phyloP scores from a whole-genome alignment of 1,284 basidiomycete species.

The Sanghuangporus weigelae region DNA sequence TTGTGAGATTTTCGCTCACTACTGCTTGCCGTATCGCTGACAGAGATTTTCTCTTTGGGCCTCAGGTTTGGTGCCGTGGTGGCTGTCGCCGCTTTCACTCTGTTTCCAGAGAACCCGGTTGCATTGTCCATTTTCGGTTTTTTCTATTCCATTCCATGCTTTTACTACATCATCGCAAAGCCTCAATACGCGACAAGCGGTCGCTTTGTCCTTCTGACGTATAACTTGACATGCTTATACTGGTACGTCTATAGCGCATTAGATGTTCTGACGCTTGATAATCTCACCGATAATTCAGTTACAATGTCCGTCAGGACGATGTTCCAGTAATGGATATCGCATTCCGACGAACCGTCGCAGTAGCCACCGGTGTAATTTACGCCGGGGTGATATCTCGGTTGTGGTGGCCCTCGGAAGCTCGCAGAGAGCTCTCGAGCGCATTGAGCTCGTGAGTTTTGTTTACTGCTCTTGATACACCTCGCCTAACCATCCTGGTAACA shows the following conservation, averaged over 20 bases:
- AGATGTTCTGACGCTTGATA: neutral
- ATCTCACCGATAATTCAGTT: conserved; percentile 41
- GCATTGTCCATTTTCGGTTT: conserved; percentile 82
- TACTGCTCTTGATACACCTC: neutral
- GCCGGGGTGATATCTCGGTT: conserved; percentile 82
- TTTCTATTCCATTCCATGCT: conserved; percentile 90
- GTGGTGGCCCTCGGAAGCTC: conserved; percentile 94
- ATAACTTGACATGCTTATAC: conserved; percentile 89
- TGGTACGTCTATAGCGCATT: conserved; percentile 43
- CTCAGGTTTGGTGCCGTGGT: conserved; percentile 74
- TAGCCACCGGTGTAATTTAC: conserved; percentile 88
- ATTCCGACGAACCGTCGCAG: conserved; percentile 70
- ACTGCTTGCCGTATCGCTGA: neutral
- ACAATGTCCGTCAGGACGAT: conserved; percentile 74
- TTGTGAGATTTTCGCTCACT: conserved; percentile 43
- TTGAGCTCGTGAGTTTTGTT: conserved; percentile 71
- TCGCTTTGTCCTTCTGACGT: conserved; percentile 84
- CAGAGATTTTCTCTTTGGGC: neutral
- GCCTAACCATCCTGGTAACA: conserved; percentile 26
- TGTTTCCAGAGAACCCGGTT: conserved; percentile 74
- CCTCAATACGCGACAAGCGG: conserved; percentile 78
- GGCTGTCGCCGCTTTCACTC: conserved; percentile 65
- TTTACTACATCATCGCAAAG: conserved; percentile 81
- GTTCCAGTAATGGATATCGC: conserved; percentile 72
- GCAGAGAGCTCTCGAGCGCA: conserved; percentile 79